phyloP scores from a whole-genome alignment of 371 early-diverging fungal genomes.

The Syncephalastrum racemosum region DNA sequence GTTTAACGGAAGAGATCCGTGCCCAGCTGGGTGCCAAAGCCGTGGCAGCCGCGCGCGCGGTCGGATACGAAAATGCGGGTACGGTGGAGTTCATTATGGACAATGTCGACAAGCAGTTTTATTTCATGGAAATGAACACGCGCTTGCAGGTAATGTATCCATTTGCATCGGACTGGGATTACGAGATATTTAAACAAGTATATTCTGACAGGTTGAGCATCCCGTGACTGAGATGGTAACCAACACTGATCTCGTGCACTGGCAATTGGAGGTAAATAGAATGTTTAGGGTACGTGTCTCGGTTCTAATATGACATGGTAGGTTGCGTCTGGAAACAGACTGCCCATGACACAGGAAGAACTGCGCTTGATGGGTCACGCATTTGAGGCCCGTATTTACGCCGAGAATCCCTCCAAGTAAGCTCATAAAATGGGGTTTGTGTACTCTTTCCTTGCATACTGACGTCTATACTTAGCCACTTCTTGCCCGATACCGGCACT shows the following conservation, averaged over 20 bases:
- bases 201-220: constrained; percentile 79
- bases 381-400: constrained; percentile 97
- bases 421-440: constrained; percentile 1
- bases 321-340: constrained; percentile 83
- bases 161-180: not conserved
- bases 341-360: constrained; percentile 76
- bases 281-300: not conserved
- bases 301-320: constrained; percentile 14
- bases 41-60: constrained; percentile 90
- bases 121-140: constrained; percentile 99
- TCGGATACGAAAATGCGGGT: constrained; percentile 92
- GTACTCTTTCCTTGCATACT: constrained; percentile 4
- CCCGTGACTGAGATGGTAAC: constrained; percentile 98
- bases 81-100: constrained; percentile 98
- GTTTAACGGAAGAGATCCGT: constrained; percentile 71
- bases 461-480: constrained; percentile 57
- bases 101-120: constrained; percentile 82
- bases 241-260: constrained; percentile 89
- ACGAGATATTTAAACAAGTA: too few species aligned
- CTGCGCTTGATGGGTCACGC: constrained; percentile 82
- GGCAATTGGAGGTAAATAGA: constrained; percentile 75
- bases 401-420: constrained; percentile 92
- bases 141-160: constrained; percentile 69
- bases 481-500: constrained; percentile 93
- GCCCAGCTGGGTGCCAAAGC: constrained; percentile 86